phyloP scores from a whole-genome alignment of 192 early-diverging fungal species.

The Backusella parvicylindrica region DNA sequence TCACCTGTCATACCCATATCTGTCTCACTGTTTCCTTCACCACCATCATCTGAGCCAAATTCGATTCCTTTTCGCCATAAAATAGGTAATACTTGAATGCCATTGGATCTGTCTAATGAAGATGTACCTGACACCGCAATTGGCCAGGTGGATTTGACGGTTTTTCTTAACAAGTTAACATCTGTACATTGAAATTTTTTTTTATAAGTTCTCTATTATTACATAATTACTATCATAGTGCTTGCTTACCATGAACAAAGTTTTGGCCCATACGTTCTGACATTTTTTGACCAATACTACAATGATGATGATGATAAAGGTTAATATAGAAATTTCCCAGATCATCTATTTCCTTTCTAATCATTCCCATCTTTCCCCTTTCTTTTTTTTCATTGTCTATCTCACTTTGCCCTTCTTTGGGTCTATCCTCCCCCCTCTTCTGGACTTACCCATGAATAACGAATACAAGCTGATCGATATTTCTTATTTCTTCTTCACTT shows the following conservation, averaged over 20 bases:
- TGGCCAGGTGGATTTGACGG: slow-evolving; percentile 55
- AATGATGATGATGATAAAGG: neutral
- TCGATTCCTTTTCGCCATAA: slow-evolving; percentile 78
- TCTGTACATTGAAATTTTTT: slow-evolving; percentile 42
- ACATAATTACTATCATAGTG: neutral
- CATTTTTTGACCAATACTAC: slow-evolving; percentile 77
- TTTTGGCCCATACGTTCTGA: slow-evolving; percentile 53
- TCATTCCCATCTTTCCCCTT: too few species aligned
- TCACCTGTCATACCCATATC: slow-evolving; percentile 50
- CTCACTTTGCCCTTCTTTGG: too few species aligned
- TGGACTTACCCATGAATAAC: slow-evolving; percentile 68
- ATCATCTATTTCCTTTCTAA: neutral
- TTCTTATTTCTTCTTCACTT: slow-evolving; percentile 54
- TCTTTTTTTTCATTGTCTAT: neutral
- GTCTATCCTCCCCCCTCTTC: neutral
- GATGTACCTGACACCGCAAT: slow-evolving; percentile 13
- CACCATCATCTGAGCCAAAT: slow-evolving; percentile 61
- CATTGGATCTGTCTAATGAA: slow-evolving; percentile 20
- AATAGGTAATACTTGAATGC: slow-evolving; percentile 78
- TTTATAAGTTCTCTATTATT: neutral
- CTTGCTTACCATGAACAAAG: slow-evolving; percentile 49
- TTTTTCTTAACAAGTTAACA: slow-evolving; percentile 63
- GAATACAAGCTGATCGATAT: slow-evolving; percentile 75
- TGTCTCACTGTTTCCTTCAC: slow-evolving; percentile 46
- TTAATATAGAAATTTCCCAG: neutral